phyloP scores from a whole-genome alignment of 1,284 basidiomycete genomes.

The Tetrapyrgos nigripes region DNA sequence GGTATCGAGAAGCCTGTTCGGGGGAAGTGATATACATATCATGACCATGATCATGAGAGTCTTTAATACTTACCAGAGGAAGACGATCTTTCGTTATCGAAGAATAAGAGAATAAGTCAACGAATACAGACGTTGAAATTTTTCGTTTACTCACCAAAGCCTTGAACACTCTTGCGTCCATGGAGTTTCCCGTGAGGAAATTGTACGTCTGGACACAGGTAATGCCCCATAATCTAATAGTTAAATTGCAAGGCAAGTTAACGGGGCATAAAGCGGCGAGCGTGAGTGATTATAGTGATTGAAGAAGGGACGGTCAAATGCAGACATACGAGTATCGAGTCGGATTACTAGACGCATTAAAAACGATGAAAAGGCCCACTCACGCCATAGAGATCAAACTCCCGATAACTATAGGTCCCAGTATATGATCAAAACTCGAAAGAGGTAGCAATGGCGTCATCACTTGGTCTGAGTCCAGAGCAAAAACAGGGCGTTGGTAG shows the following conservation, averaged over 20 bases:
- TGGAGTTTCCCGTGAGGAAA: not conserved
- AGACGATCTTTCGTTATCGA: not conserved
- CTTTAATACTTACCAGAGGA: not conserved
- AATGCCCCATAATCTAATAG: not conserved
- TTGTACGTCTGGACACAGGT: not conserved
- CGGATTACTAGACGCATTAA: too few species aligned
- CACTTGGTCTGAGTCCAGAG: too few species aligned
- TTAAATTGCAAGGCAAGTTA: too few species aligned
- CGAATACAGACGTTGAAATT: not conserved
- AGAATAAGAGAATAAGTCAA: not conserved
- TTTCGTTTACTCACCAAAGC: not conserved
- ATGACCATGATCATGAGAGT: not conserved
- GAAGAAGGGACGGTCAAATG: too few species aligned
- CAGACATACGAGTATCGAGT: too few species aligned
- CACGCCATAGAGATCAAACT: not conserved
- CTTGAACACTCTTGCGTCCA: not conserved
- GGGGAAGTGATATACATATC: not conserved
- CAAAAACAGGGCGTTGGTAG: too few species aligned
- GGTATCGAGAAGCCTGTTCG: not conserved
- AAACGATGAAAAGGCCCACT: too few species aligned
- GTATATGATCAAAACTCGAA: too few species aligned
- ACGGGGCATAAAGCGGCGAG: not conserved
- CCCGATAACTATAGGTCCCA: not conserved
- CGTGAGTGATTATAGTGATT: not conserved
- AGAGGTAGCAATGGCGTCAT: too few species aligned